phyloP scores from a whole-genome alignment of 208 protist species.

The Leishmania braziliensis region DNA sequence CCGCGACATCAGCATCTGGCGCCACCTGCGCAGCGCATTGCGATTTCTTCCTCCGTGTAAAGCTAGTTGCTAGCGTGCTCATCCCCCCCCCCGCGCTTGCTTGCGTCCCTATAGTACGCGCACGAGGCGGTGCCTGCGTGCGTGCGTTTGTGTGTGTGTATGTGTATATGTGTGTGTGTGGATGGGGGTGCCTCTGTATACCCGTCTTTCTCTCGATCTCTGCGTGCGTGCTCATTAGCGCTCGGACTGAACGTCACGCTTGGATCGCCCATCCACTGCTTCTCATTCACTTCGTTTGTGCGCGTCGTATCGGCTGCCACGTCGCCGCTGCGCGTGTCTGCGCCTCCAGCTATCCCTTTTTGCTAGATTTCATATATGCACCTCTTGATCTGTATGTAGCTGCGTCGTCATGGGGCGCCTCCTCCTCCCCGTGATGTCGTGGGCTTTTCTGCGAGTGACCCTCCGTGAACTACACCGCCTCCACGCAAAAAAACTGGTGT shows the following conservation, averaged over 20 bases:
- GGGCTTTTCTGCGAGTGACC: neutral
- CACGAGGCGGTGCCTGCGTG: neutral
- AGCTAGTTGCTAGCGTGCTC: neutral
- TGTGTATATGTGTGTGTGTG: neutral
- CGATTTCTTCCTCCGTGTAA: neutral
- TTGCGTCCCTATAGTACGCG: neutral
- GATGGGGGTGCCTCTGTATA: too few relatives aligned
- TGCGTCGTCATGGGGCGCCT: neutral
- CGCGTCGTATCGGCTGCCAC: neutral
- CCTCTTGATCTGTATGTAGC: neutral
- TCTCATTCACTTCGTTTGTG: neutral
- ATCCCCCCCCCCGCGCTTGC: neutral
- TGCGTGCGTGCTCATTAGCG: neutral
- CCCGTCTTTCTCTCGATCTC: too few relatives aligned
- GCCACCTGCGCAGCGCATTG: neutral
- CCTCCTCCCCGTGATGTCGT: neutral
- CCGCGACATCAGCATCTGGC: neutral
- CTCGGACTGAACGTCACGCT: neutral
- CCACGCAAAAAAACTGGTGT: neutral
- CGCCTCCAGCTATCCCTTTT: neutral
- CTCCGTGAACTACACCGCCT: neutral
- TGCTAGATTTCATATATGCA: neutral
- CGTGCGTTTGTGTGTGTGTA: neutral
- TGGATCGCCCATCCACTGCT: neutral
- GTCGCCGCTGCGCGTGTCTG: neutral